Base-by-base conservation (phyloP, 2,329 filamentous ascomycete genomes). In the Polytolypa hystricis region DNA sequence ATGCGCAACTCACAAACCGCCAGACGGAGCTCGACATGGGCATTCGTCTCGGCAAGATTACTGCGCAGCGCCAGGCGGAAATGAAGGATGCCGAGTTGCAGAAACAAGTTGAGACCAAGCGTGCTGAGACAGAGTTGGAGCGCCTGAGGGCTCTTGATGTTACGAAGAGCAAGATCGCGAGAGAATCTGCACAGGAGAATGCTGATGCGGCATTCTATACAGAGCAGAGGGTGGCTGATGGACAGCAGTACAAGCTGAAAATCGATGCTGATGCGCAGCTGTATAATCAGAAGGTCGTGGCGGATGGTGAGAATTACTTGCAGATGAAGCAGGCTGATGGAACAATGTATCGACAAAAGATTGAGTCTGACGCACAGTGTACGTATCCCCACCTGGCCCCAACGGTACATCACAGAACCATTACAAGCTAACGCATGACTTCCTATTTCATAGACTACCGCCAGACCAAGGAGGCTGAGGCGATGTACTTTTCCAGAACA, bases 51-150 rank as follows among this genome's bases (percentile, higher is more conserved):
- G 77, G 81, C 18, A 75, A 79, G 33, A 84, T 93, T 54, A 69
- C 78, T 40, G 84, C 85, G 0, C 67, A 73, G 45, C 79, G 84
- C 37, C 70, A 76, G 7, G 79, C 83, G 1, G 81, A 93, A 62
- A 71, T 73, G 43, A 75, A 72, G 47, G 84, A 93, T 60, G 81
- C 85, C 34, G 84, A 91, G 47, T 68, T 93, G 35, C 83, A 85
- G 66, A 78, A 73, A 46, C 70, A 79, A 10, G 84, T 93, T 42
- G 77, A 93, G 62, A 64, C 77, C 47, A 84, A 80, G 69, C 79
- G 81, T 38, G 84, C 82, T 0, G 73, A 74, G 20, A 86, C 84
- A 46, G 83, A 91, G 63, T 68, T 91, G 40, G 85, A 93, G 58
- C 75, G 82, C 39, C 74, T 85, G 21, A 72, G 84, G 47, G 85